A percentile compares a stretch with the other conserved stretches of the same genome.
These are phyloP conservation scores for Parietichytrium sp. DNA, from an alignment of 108 stramenopile genomes.

Conservation along the genomic window DNA sequence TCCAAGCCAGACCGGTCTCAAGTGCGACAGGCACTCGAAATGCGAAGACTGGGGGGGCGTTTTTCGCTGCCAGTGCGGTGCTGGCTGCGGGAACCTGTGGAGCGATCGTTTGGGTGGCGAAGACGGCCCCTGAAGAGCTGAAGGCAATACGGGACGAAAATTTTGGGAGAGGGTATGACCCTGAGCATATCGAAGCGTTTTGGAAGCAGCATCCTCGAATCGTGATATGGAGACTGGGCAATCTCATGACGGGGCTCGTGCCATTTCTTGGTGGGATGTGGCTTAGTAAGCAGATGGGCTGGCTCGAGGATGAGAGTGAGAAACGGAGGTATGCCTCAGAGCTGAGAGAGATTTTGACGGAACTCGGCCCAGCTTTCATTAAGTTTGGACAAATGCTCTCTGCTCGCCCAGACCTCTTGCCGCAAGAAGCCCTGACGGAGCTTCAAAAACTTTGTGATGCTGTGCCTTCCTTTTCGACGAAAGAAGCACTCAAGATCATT, in stretches of 20 bases:
- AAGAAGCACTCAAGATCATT: slow-evolving; percentile 69
- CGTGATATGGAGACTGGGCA: slow-evolving; percentile 55
- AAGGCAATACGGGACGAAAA: no score
- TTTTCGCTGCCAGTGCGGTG: no score
- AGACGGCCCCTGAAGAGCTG: no score
- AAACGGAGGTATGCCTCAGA: slow-evolving; percentile 51
- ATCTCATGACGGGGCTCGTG: slow-evolving; percentile 57
- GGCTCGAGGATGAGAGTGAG: slow-evolving; percentile 6
- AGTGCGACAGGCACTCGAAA: no score
- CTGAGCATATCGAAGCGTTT: slow-evolving; percentile 57
- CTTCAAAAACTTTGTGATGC: slow-evolving; percentile 86
- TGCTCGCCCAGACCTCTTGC: slow-evolving; percentile 87
- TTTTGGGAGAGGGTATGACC: no score
- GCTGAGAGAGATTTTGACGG: slow-evolving; percentile 67
- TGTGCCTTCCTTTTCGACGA: slow-evolving; percentile 78
- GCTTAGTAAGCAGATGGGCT: slow-evolving; percentile 49
- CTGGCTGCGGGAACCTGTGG: no score
- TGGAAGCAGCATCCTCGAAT: slow-evolving; percentile 73
- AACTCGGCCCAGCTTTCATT: slow-evolving; percentile 88
- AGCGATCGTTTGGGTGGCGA: no score
- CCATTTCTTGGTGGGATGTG: slow-evolving; percentile 58
- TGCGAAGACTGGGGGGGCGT: no score
- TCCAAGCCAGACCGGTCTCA: no score
- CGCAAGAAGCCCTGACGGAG: slow-evolving; percentile 76
- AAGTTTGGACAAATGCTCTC: slow-evolving; percentile 84